These are phyloP conservation scores for Physcomitrium patens DNA, from an alignment of 225 moss, liverwort and hornwort species.

Conservation along the genomic window DNA sequence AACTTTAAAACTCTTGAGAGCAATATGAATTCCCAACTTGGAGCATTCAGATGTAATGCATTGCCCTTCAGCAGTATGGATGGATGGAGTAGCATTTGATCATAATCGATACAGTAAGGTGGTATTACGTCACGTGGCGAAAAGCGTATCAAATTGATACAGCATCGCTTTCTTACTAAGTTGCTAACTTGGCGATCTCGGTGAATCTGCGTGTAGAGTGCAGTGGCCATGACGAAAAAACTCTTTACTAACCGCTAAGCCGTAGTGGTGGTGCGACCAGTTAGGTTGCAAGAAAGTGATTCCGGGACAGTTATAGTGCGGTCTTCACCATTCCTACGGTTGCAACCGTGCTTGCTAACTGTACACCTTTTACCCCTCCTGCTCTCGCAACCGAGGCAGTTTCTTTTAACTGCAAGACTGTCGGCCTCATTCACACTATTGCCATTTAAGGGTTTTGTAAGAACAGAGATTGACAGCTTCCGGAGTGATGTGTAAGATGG, in stretches of 20 bases:
- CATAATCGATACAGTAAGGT: constrained; percentile 12
- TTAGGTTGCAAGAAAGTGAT: constrained; percentile 52
- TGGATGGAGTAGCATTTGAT: constrained; percentile 25
- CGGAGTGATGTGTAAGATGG: constrained; percentile 13
- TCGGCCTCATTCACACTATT: constrained; percentile 39
- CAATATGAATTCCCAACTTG: background rate
- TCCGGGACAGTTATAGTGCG: constrained; percentile 47
- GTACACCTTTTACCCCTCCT: constrained; percentile 34
- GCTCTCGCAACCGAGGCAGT: constrained; percentile 39
- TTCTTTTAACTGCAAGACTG: constrained; percentile 41
- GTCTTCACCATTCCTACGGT: constrained; percentile 52
- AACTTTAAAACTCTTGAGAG: constrained; percentile 7
- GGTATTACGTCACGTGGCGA: constrained; percentile 14
- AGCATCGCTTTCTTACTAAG: constrained; percentile 30
- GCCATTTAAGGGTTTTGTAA: constrained; percentile 14
- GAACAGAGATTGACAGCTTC: background rate
- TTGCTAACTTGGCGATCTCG: constrained; percentile 22
- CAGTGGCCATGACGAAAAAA: constrained; percentile 12
- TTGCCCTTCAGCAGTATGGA: constrained; percentile 15
- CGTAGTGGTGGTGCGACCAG: constrained; percentile 36
- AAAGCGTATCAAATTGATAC: constrained; percentile 24
- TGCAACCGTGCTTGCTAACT: constrained; percentile 61
- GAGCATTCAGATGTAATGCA: constrained; percentile 6
- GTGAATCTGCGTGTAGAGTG: constrained; percentile 22
- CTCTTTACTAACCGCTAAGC: constrained; percentile 31